These are phyloP conservation scores for Epithemia pelagica DNA, from an alignment of 108 stramenopile species.

Conservation along the genomic window DNA sequence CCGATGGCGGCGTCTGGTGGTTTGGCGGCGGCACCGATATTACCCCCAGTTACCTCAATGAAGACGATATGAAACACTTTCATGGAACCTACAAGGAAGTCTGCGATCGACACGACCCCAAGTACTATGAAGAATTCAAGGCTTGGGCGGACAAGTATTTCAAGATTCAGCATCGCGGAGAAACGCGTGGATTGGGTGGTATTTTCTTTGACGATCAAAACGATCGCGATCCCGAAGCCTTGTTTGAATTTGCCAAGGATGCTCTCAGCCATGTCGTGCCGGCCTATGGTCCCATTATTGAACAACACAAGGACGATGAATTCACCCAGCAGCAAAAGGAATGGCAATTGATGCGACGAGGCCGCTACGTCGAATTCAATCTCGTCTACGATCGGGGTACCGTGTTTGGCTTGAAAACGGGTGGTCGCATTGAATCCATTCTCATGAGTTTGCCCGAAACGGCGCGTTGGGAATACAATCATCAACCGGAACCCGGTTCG, in stretches of 20 bases:
- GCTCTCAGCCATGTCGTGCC: conserved; percentile 80
- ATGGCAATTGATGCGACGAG: conserved; percentile 95
- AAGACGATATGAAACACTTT: conserved; percentile 97
- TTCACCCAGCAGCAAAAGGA: conserved; percentile 90
- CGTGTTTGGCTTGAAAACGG: conserved; percentile 97
- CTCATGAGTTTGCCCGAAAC: conserved; percentile 98
- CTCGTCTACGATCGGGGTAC: conserved; percentile 98
- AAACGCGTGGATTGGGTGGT: conserved; percentile 95
- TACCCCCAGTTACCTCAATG: conserved; percentile 93
- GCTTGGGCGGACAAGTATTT: conserved; percentile 98
- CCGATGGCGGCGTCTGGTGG: conserved; percentile 99
- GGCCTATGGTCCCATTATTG: conserved; percentile 91
- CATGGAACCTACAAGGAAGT: conserved; percentile 97
- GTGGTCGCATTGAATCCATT: conserved; percentile 97
- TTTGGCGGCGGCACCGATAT: conserved; percentile 99
- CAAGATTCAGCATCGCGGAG: conserved; percentile 88
- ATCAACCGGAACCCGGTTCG: conserved; percentile 68
- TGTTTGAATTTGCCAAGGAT: conserved; percentile 85
- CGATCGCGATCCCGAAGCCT: conserved; percentile 81
- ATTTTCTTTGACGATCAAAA: conserved; percentile 99
- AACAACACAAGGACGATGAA: conserved; percentile 82
- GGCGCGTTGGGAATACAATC: conserved; percentile 96
- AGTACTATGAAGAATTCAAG: conserved; percentile 96
- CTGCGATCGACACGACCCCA: conserved; percentile 97
- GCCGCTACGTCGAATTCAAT: conserved; percentile 99